A percentile compares a stretch with the other conserved stretches of the same genome.
phyloP scores from a whole-genome alignment of 2,329 filamentous ascomycete species.

The Hortaea sp. region DNA sequence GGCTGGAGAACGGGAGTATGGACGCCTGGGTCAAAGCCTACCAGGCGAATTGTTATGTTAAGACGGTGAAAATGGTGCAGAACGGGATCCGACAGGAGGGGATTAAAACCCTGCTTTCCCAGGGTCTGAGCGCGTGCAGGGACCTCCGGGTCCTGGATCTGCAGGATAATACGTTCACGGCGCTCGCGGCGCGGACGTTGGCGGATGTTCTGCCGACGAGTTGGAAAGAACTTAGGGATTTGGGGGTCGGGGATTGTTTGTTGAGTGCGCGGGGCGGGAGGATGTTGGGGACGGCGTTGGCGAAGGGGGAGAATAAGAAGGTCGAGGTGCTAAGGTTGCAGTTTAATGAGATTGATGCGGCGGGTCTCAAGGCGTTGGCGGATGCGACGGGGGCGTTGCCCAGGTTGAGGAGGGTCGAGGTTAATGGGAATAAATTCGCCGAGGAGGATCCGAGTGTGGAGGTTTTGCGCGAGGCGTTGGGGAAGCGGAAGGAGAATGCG shows the following conservation, averaged over 20 bases:
- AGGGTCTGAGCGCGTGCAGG: slow-evolving; percentile 64
- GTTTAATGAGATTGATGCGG: slow-evolving; percentile 84
- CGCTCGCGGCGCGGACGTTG: slow-evolving; percentile 67
- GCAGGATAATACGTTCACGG: slow-evolving; percentile 95
- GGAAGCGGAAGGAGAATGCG: slow-evolving; percentile 46
- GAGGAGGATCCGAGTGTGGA: slow-evolving; percentile 71
- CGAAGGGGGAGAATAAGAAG: slow-evolving; percentile 64
- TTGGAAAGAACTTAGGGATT: slow-evolving; percentile 69
- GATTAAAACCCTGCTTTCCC: slow-evolving; percentile 67
- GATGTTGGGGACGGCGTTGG: slow-evolving; percentile 62
- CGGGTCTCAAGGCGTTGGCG: slow-evolving; percentile 62
- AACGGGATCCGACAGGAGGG: slow-evolving; percentile 95
- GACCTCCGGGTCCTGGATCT: slow-evolving; percentile 71
- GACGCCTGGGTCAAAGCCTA: slow-evolving; percentile 85
- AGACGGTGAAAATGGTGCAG: slow-evolving; percentile 91
- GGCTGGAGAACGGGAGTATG: slow-evolving; percentile 94
- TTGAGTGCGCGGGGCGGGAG: slow-evolving; percentile 68
- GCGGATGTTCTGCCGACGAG: slow-evolving; percentile 57
- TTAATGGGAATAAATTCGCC: slow-evolving; percentile 91
- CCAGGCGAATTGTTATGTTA: slow-evolving; percentile 67
- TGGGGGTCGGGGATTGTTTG: slow-evolving; percentile 82
- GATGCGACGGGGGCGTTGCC: slow-evolving; percentile 59
- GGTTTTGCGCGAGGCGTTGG: slow-evolving; percentile 55
- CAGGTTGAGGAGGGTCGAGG: slow-evolving; percentile 70
- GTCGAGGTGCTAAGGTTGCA: slow-evolving; percentile 75